Evolutionary conservation across 106 monocot genomes (phyloP), one percentile per base, ranked within the genome.

Genomic region (Dactylorhiza incarnata): DNA sequence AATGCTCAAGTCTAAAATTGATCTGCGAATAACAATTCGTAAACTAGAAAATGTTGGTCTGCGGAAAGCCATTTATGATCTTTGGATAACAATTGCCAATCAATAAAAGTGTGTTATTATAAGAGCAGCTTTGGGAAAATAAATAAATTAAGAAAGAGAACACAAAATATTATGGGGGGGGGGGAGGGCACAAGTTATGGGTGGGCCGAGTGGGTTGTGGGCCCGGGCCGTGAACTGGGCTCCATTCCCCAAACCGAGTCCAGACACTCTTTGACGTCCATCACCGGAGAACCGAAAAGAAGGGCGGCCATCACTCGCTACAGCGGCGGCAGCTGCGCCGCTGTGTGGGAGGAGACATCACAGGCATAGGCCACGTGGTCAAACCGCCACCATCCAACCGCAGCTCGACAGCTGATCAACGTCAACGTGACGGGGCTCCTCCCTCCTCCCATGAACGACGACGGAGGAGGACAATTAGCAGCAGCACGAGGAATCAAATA

Each of bases 401-500:
- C 6, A 65, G 6, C 17, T 65, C 29, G 26, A 65, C 13, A 65
- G 26, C 13, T 65, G 26, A 65, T 65, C 65, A 65, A 26, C 3
- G 2, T 13, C 2, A 11, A 2, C 29, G 26, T 65, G 26, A 13
- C n/a, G 37, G 4, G 23, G 19, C 49, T 50, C 7, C n/a, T 50
- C 49, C 1, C 59, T 59, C 59, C 59, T 17, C 22, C 5, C 59
- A 59, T 1, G 59, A 23, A 7, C 9, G 22, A 63, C 25, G 10
- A 63, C 22, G n/a, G n/a, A n/a, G 37, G 37, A 37, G 37, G 19
- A 11, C 25, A 65, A 13, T 11, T 65, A 65, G 24, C 29, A 11
- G 37, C 37, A 29, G 65, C 65, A 26, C 19, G 29, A 65, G 29
- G 65, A 65, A 65, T 65, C 26, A 65, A 65, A 65, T 29, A 65